Evolutionary conservation across 208 protist species (phyloP), one percentile per base, ranked within the genome.

Genomic region (Leishmania martiniquensis): DNA sequence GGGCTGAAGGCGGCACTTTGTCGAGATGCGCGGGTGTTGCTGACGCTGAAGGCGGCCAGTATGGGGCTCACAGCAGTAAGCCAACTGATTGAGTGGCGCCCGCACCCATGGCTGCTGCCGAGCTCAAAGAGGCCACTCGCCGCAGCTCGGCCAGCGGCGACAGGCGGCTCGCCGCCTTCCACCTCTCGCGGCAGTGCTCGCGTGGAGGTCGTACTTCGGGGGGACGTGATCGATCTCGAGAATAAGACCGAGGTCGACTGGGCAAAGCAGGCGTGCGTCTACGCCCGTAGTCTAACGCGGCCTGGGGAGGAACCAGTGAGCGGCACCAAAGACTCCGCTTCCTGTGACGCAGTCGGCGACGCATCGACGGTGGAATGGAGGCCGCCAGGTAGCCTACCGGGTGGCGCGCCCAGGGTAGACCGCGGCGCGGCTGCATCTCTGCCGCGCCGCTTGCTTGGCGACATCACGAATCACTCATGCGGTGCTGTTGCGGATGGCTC

Each of bases 21-120:
- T 65, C 91, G 95, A 71, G 91, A 97, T 69, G 78, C 69, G 47
- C 91, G 93, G 10, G 77, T 97, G 75, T 72, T 97, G 45, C 45
- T 91, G 4, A 87, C 89, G 44, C 78, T 97, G n/a, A 94, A 95
- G 72, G 83, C 87, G 6, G 87, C 87, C 1, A 60, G 87, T n/a
- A 82, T 92, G 78, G 70, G 78, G n/a, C 71, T 87, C 44, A 37
- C 75, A 12, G 76, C 78, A 4, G 82, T 90, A 32, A 76, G 75
- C 49, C 66, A 75, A 44, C 70, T 84, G 17, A 54, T 84, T 32
- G 80, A 76, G 77, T 78, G 67, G 47, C 65, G 67, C 15, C 52
- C 25, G 4, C 45, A 25, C 1, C 34, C 57, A 44, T 59, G 25
- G 22, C 70, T 13, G 20, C 7, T 55, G 49, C 47, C 34, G 45